A percentile compares a stretch with the other conserved stretches of the same genome.
These are phyloP conservation scores for Dalbergia oliveri DNA, from an alignment of 306 rosid species.

Conservation along the genomic window DNA sequence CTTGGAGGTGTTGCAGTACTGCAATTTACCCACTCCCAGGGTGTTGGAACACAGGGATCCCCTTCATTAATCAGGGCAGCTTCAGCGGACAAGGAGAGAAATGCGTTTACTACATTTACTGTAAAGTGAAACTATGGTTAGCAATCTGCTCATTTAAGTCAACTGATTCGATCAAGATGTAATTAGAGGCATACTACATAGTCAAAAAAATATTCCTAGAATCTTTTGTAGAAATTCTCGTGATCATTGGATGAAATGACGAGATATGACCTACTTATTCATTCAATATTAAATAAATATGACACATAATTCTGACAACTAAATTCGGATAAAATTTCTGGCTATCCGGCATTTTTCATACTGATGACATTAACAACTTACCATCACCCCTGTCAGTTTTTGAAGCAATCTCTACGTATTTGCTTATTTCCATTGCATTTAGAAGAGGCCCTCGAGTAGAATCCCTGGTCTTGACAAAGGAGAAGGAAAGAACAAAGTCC, in stretches of 20 bases:
- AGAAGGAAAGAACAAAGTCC: constrained; percentile 84
- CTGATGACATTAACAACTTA: constrained; percentile 54
- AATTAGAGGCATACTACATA: not conserved
- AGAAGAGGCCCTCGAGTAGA: constrained; percentile 86
- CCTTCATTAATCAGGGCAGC: constrained; percentile 66
- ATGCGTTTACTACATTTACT: constrained; percentile 64
- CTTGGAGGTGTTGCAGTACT: constrained; percentile 67
- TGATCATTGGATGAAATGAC: too few relatives aligned
- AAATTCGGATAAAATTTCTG: too few relatives aligned
- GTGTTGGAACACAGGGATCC: constrained; percentile 91
- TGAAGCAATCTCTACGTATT: constrained; percentile 61
- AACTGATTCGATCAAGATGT: constrained; percentile 4
- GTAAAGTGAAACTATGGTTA: constrained; percentile 48
- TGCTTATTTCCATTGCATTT: constrained; percentile 91
- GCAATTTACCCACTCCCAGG: constrained; percentile 91
- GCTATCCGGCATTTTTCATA: too few relatives aligned
- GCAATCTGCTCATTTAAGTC: constrained; percentile 40
- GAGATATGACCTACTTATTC: too few relatives aligned
- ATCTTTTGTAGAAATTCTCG: too few relatives aligned
- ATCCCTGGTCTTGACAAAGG: constrained; percentile 77
- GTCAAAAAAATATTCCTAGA: too few relatives aligned
- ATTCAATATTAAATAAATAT: too few relatives aligned
- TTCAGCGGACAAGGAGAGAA: constrained; percentile 63
- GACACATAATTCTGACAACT: too few relatives aligned
- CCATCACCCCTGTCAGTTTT: constrained; percentile 80